Base-by-base conservation (phyloP, 2,329 filamentous ascomycete species). In the Dryadomyces quercus-mongolicae region DNA sequence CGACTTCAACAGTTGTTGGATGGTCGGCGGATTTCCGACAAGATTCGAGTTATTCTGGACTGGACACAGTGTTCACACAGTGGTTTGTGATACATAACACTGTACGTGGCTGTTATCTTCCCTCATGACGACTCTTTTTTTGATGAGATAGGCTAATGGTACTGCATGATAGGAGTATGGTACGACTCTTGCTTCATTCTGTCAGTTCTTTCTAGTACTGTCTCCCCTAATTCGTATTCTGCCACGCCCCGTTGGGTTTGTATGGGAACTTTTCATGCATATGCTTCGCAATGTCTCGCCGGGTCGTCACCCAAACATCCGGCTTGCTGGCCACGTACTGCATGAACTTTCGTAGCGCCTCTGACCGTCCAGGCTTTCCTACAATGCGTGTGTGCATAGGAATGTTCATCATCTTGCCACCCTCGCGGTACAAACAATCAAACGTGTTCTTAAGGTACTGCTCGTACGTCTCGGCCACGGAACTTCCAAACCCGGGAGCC, bases 361-460 rank as follows among this genome's bases (percentile, higher is more conserved):
- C 70, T 56, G 75, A 75, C 2, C 77, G 67, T 2, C 74, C 77
- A 0, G 76, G 76, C 42, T 75, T 70, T 1, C 77, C 76, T 38
- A 75, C 71, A 53, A 76, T 75, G 10, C 75, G 69, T 56, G 73
- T 77, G 62, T 79, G 76, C 36, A 79, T 61, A 2, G 73, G 74
- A 34, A 80, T 71, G 0, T 76, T 80, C 77, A 80, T 80, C 76
- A 80, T 80, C 66, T 77, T 78, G 53, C 68, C 63, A 1, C 75
- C 75, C 58, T 78, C 75, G 43, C 74, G 73, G 56, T 78, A 77
- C 38, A 80, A 61, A 21, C 76, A 71, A 59, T 80, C 76, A 53
- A 80, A 79, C 0, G 75, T 72, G 34, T 71, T 71, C 64, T 75
- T 74, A n/a, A 78, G 58, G 58, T 78, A 73, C 60, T 60, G 61